phyloP scores from a whole-genome alignment of 495 filamentous ascomycete genomes.

The Cenococcum geophilum region DNA sequence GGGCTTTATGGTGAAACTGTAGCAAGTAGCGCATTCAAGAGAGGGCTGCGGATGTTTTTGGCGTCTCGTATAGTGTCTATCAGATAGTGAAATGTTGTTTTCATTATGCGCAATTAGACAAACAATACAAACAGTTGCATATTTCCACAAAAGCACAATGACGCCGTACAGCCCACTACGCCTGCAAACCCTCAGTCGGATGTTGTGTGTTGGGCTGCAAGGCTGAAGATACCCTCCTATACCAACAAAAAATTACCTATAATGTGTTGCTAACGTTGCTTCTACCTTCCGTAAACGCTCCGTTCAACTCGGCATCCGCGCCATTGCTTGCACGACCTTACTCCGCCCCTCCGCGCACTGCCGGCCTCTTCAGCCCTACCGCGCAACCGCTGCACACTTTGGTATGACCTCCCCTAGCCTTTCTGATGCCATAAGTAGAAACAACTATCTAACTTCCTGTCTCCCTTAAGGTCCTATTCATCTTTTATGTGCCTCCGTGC shows the following conservation, averaged over 20 bases:
- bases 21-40: neutral
- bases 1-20: too few species aligned
- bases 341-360: constrained; percentile 3
- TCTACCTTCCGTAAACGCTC: neutral
- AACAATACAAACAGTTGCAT: neutral
- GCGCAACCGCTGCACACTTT: neutral
- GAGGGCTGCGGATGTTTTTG: neutral
- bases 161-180: neutral
- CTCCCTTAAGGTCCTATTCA: neutral
- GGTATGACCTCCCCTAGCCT: too few species aligned
- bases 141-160: neutral
- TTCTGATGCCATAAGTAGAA: neutral
- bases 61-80: neutral
- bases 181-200: constrained; percentile 2
- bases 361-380: neutral
- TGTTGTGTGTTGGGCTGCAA: constrained; percentile 25
- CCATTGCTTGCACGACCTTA: neutral
- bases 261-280: neutral
- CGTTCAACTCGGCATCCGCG: neutral
- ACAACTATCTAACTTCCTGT: neutral
- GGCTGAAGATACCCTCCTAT: neutral
- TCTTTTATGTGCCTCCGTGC: constrained; percentile 1
- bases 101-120: neutral
- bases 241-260: neutral
- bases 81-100: neutral